Percentiles rank a stretch among this genome's conserved stretches.
These are phyloP conservation scores for Talaromyces albobiverticillius DNA, from an alignment of 2,329 filamentous ascomycete genomes.

Conservation along the genomic window DNA sequence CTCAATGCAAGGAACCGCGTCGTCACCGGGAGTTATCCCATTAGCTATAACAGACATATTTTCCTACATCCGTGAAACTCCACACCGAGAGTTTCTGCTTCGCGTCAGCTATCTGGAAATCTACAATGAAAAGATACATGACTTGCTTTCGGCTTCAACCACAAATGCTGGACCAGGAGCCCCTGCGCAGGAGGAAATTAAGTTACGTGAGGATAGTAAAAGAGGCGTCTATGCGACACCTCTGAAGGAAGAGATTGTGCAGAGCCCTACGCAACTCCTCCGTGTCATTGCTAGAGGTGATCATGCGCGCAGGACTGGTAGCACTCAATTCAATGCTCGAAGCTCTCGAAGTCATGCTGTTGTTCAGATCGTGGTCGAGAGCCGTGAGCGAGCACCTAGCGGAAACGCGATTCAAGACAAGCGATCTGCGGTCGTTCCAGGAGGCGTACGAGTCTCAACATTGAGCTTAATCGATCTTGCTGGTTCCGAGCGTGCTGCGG, in stretches of 20 bases:
- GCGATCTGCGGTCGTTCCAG: slow-evolving; percentile 69
- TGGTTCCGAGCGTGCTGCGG: slow-evolving; percentile 92
- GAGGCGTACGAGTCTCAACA: slow-evolving; percentile 92
- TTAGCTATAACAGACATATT: slow-evolving; percentile 98
- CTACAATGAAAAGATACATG: slow-evolving; percentile 97
- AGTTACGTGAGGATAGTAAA: slow-evolving; percentile 93
- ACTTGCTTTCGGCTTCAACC: slow-evolving; percentile 75
- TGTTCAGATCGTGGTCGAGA: slow-evolving; percentile 97
- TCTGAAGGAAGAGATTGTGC: slow-evolving; percentile 96
- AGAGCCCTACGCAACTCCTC: slow-evolving; percentile 91
- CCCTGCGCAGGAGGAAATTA: slow-evolving; percentile 83
- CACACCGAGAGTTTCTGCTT: slow-evolving; percentile 86
- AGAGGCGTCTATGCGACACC: slow-evolving; percentile 94
- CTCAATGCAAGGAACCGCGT: slow-evolving; percentile 97
- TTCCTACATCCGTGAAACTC: slow-evolving; percentile 96
- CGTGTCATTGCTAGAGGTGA: slow-evolving; percentile 94
- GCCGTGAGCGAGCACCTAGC: slow-evolving; percentile 75
- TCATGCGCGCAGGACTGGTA: slow-evolving; percentile 82
- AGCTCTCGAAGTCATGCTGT: slow-evolving; percentile 98
- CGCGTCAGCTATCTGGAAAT: slow-evolving; percentile 98
- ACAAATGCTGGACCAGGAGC: slow-evolving; percentile 48
- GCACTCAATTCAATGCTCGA: slow-evolving; percentile 93
- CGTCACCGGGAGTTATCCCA: slow-evolving; percentile 93
- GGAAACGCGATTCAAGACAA: slow-evolving; percentile 54
- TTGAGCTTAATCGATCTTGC: slow-evolving; percentile 94